Evolutionary conservation across 2,329 filamentous ascomycete species (phyloP).

Genomic region (Plenodomus tracheiphilus): DNA sequence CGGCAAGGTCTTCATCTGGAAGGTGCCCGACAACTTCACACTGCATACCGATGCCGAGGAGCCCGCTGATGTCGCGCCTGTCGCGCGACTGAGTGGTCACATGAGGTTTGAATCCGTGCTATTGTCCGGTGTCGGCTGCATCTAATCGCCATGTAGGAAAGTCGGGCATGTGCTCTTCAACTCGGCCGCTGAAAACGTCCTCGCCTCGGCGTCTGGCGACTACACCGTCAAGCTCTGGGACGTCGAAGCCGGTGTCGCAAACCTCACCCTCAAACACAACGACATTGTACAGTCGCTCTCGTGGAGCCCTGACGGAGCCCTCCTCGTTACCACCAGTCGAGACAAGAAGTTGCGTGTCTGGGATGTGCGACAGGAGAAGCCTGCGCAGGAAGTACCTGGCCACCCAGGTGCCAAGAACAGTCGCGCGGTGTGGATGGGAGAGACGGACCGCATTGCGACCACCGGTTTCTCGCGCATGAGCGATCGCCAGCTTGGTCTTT

Average conservation of each 20-base stretch:
- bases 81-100: constrained; percentile 83
- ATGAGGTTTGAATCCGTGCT: constrained; percentile 63
- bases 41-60: constrained; percentile 84
- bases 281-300: constrained; percentile 95
- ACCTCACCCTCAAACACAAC: constrained; percentile 77
- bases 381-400: constrained; percentile 80
- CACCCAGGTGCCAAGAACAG: constrained; percentile 97
- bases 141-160: constrained; percentile 64
- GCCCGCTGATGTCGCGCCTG: constrained; percentile 76
- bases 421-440: constrained; percentile 93
- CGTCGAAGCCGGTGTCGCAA: constrained; percentile 74
- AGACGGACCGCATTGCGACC: constrained; percentile 92
- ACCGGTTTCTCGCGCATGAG: constrained; percentile 99
- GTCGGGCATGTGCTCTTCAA: constrained; percentile 98
- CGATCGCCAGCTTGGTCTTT: constrained; percentile 91
- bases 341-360: constrained; percentile 98
- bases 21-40: constrained; percentile 86
- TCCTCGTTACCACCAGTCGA: constrained; percentile 88
- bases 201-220: constrained; percentile 93
- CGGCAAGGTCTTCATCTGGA: constrained; percentile 95
- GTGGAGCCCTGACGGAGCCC: constrained; percentile 87
- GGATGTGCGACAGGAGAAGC: constrained; percentile 92
- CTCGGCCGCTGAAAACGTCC: constrained; percentile 90
- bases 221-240: constrained; percentile 97
- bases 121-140: background rate